Evolutionary conservation across 2,329 filamentous ascomycete species (phyloP), one percentile per base, ranked within the genome.

Genomic region (Fusarium duplospermum): DNA sequence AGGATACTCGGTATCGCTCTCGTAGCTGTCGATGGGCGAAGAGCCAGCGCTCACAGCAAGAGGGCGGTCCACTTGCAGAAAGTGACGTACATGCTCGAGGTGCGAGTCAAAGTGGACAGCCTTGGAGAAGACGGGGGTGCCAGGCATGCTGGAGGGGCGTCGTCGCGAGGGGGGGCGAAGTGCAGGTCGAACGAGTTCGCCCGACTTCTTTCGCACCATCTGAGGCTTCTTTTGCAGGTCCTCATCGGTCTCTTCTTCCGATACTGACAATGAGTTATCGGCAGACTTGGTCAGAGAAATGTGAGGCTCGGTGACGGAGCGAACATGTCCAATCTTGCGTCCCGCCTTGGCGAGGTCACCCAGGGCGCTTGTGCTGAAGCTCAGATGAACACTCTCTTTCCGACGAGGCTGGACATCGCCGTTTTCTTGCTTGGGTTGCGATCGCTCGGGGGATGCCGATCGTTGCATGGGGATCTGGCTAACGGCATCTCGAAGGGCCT

Each of bases 41-140:
- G 96, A 96, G 18, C 94, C 93, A 62, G 95, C 95, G 82, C 96
- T 98, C 81, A 99, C 96, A 59, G 96, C 96, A n/a, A 97, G 91
- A 2, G 96, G 96, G 66, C 94, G 91, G 80, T 99, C 96, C 8
- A 98, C 92, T 81, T 98, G 94, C 24, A 98, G 87, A 82, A 99
- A 99, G 81, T 98, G 96, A 35, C 96, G 91, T 42, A 98, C 96
- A 78, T 98, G 96, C 84, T 98, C 96, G 42, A 98, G 90, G 80
- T 98, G 94, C 29, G 96, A 94, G 83, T 98, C 96, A 81, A 99
- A 99, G 83, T 99, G 96, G n/a, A 99, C 96, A 14, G 94, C 95
- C 83, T 99, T 99, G 76, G 93, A 93, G 81, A 96, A 98, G 10
- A 96, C 96, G 0, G 96, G 96, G 0, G 96, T 99, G 64, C 96